Conservation (phyloP, 768 basidiomycete genomes). For the Mycena crocata region DNA sequence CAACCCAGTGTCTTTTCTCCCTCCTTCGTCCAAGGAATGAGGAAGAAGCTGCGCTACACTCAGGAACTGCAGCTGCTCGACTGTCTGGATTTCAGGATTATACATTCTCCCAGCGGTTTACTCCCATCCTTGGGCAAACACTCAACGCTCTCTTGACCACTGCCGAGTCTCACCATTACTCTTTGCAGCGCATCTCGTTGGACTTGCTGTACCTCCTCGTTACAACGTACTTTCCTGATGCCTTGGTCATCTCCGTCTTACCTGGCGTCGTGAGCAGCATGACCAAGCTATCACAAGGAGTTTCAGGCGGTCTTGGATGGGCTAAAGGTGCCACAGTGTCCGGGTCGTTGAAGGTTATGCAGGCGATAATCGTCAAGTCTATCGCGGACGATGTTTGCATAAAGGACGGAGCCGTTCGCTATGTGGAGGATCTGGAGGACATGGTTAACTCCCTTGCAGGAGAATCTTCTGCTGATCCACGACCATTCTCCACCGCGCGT, state of each 20-base stretch:
- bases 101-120: slow-evolving; percentile 61
- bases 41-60: slow-evolving; percentile 49
- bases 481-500: slow-evolving; percentile 64
- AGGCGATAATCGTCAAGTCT: slow-evolving; percentile 62
- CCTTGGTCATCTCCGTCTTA: slow-evolving; percentile 72
- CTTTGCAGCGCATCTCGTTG: slow-evolving; percentile 76
- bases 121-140: slow-evolving; percentile 87
- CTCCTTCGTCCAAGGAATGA: slow-evolving; percentile 67
- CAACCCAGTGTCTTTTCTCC: slow-evolving; percentile 71
- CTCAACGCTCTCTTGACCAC: slow-evolving; percentile 76
- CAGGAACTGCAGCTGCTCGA: slow-evolving; percentile 42
- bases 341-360: slow-evolving; percentile 68
- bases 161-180: slow-evolving; percentile 64
- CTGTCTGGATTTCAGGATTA: slow-evolving; percentile 54
- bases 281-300: slow-evolving; percentile 75
- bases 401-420: slow-evolving; percentile 66
- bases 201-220: slow-evolving; percentile 67
- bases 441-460: slow-evolving; percentile 52
- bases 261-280: slow-evolving; percentile 87
- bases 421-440: slow-evolving; percentile 72
- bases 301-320: slow-evolving; percentile 69
- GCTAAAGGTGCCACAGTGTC: slow-evolving; percentile 77
- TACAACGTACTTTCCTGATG: slow-evolving; percentile 65
- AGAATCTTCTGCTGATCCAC: slow-evolving; percentile 32
- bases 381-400: slow-evolving; percentile 78